Base-by-base conservation (phyloP, 208 protist genomes). In the Crithidia sp. region DNA sequence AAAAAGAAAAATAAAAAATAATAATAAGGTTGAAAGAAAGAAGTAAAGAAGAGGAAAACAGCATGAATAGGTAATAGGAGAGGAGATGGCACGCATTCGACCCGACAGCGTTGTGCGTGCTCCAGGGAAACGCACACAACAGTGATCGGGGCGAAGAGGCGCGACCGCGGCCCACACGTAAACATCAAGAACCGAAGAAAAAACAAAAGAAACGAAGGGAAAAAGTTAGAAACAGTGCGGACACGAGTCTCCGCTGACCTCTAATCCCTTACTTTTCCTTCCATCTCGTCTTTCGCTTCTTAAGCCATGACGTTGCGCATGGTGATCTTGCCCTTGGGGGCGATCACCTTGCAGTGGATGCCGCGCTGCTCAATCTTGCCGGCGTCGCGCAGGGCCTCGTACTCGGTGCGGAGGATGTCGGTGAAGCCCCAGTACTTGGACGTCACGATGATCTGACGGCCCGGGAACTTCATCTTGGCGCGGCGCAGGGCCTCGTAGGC, bases 361-460 rank as follows among this genome's bases (percentile, higher is more conserved):
- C 84, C 85, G 68, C 86, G 85, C 66, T 91, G 73, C 82, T 93
- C 83, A 41, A 93, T 67, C 83, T 89, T 90, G 68, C 83, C 86
- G 41, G 69, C 81, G 47, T 87, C 84, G 53, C 82, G 83, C 45
- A 91, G 82, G 28, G 66, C 80, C 79, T 87, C 75, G 85, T 91
- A 94, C 79, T 92, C 80, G 64, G 58, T 80, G 80, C 87, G 87
- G 67, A 92, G 84, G 82, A 90, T 86, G 73, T 87, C 71, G 57
- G 89, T 94, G 86, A 92, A 94, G 80, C 89, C 89, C 89, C 89
- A 94, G 82, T 94, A 91, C 81, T 92, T 89, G 66, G 89, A 94
- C 44, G 73, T 90, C 47, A 89, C 80, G 69, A 94, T 85, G 72
- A 94, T 90, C 81, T 94, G 84, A 52, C 86, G 85, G 44, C 84